phyloP scores from a whole-genome alignment of 2,329 filamentous ascomycete species.

The Penicillium fuscoglaucum region DNA sequence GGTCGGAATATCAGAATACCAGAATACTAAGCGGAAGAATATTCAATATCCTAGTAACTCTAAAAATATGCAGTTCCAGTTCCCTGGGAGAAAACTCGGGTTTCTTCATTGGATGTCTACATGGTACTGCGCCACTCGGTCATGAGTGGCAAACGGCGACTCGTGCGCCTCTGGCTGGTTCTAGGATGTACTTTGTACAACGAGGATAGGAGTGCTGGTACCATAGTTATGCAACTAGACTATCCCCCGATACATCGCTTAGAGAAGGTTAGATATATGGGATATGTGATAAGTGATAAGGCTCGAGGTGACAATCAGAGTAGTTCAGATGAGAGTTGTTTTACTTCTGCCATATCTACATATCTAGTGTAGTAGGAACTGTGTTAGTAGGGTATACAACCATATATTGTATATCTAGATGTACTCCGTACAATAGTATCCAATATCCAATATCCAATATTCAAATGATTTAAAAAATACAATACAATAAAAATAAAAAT shows the following conservation, averaged over 20 bases:
- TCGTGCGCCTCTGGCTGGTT: not conserved
- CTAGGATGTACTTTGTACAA: not conserved
- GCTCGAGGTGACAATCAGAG: not conserved
- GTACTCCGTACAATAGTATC: not conserved
- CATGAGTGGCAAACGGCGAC: constrained; percentile 7
- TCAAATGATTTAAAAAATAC: not conserved
- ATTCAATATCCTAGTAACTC: not conserved
- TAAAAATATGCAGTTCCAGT: constrained; percentile 1
- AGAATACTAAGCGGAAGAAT: not conserved
- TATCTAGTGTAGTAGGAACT: not conserved
- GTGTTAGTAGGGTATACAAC: not conserved
- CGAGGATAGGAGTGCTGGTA: not conserved
- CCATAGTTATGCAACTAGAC: not conserved
- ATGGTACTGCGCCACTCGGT: constrained; percentile 9
- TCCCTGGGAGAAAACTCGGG: not conserved
- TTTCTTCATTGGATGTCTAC: not conserved
- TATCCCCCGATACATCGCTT: not conserved
- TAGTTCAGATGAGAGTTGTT: not conserved
- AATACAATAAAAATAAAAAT: not conserved
- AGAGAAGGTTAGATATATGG: not conserved
- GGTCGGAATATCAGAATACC: not conserved
- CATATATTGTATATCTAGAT: not conserved
- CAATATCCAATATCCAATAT: too few species aligned
- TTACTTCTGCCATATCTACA: not conserved
- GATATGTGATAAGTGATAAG: not conserved